Base-by-base conservation (phyloP, 2,329 filamentous ascomycete genomes). In the Celoporthe dispersa region DNA sequence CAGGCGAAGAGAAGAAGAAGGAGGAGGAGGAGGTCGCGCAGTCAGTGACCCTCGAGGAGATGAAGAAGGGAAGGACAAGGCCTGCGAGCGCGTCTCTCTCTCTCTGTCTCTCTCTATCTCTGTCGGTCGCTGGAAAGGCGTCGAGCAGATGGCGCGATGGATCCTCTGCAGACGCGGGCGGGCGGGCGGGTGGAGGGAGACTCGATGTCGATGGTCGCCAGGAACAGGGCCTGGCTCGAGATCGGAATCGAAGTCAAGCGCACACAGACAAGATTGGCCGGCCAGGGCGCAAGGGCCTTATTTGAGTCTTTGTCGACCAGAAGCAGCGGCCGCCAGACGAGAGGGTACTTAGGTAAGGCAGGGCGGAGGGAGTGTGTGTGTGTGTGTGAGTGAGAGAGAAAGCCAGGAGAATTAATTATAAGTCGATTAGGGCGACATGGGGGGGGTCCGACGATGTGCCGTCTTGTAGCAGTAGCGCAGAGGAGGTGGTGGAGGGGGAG, bases 231-330 rank as follows among this genome's bases (percentile, higher is more conserved):
- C 35, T 11, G 67, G 61, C 57, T 57, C 67, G 66, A 68, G 60
- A 67, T 63, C 51, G 39, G 25, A 48, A 48, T 67, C 67, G 68
- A 71, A 37, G 37, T 25, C 35, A n/a, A 67, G 68, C 63, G n/a
- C 37, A 55, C 64, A 57, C 60, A 55, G 57, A 71, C 63, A 53
- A 69, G 41, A 53, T 51, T 48, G 55, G 53, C 25, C 37, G 64
- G 64, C 68, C 2, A 22, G 44, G 68, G 68, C 68, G 64, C 70
- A 70, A 67, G 60, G 70, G 64, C 64, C 70, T 68, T 70, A 68
- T 71, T 71, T 67, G 70, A 71, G 64, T 61, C 62, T 63, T 71
- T 67, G 6, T 64, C 51, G 68, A 64, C 64, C 64, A 64, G 53
- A 65, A 62, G 66, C 31, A 55, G 55, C 70, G 64, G 68, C 61